Conservation (phyloP, 805 yeast species). For the Yamadazyma phyllophila region DNA sequence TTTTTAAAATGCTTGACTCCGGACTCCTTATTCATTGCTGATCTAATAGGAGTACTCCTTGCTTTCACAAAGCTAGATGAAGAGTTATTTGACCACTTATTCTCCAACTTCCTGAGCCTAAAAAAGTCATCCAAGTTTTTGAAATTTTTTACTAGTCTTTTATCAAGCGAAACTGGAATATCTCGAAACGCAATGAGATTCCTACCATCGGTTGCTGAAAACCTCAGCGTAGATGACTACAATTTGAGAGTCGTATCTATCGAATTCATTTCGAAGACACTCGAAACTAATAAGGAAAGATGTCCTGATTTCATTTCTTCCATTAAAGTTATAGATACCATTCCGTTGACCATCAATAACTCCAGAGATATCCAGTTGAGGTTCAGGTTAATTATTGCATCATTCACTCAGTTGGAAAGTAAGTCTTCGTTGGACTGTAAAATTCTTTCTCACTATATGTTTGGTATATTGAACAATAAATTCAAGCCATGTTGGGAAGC, state of each 20-base stretch:
- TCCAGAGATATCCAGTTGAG: slow-evolving; percentile 75
- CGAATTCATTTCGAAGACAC: slow-evolving; percentile 39
- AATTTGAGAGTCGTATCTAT: slow-evolving; percentile 49
- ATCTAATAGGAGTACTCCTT: slow-evolving; percentile 11
- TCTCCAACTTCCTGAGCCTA: slow-evolving; percentile 8
- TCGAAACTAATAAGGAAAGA: slow-evolving; percentile 19
- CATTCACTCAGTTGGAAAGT: slow-evolving; percentile 25
- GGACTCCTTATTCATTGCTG: slow-evolving; percentile 7
- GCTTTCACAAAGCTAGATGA: background rate
- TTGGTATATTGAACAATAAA: slow-evolving; percentile 68
- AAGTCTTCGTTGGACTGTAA: slow-evolving; percentile 17
- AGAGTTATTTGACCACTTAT: background rate
- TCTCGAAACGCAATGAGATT: background rate
- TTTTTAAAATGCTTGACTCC: slow-evolving; percentile 4
- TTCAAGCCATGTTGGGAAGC: slow-evolving; percentile 89
- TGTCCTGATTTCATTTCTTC: slow-evolving; percentile 45
- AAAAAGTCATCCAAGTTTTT: slow-evolving; percentile 12
- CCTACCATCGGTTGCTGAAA: slow-evolving; percentile 7
- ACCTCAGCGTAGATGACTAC: slow-evolving; percentile 9
- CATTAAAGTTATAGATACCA: slow-evolving; percentile 62
- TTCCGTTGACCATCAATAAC: slow-evolving; percentile 65
- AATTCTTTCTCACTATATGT: slow-evolving; percentile 33
- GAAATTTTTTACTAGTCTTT: background rate
- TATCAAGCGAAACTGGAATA: background rate
- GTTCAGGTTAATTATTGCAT: slow-evolving; percentile 55